A percentile compares a stretch with the other conserved stretches of the same genome.
phyloP scores from a whole-genome alignment of 2,329 filamentous ascomycete genomes.

The Colletotrichum sidae region DNA sequence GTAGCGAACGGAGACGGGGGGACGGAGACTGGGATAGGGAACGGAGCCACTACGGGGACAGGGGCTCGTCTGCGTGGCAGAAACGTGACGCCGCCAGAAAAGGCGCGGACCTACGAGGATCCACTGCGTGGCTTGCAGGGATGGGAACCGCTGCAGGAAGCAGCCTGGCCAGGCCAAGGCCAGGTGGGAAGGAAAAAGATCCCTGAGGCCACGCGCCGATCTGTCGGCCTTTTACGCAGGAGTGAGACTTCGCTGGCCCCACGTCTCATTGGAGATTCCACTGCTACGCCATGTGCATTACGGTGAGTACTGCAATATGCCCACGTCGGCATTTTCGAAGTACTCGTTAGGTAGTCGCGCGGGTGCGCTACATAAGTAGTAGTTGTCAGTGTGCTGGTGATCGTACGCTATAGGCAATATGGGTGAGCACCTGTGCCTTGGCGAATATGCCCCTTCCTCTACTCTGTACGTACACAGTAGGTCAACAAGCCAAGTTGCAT shows the following conservation, averaged over 20 bases:
- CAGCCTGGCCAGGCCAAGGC: slow-evolving; percentile 32
- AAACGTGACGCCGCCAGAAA: slow-evolving; percentile 36
- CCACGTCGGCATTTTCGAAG: too few relatives aligned
- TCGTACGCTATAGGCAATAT: too few relatives aligned
- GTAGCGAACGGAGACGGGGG: background rate
- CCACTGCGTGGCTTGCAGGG: slow-evolving; percentile 39
- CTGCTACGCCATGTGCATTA: background rate
- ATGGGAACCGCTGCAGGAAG: slow-evolving; percentile 27
- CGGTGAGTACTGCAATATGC: background rate
- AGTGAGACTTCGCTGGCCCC: slow-evolving; percentile 30
- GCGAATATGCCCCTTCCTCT: too few relatives aligned
- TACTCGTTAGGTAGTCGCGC: too few relatives aligned
- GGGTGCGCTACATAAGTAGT: too few relatives aligned
- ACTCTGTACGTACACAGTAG: too few relatives aligned
- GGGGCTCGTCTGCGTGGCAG: slow-evolving; percentile 34
- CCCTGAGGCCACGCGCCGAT: slow-evolving; percentile 40
- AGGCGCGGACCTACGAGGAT: slow-evolving; percentile 13
- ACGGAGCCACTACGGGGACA: slow-evolving; percentile 10
- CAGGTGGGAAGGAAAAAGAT: slow-evolving; percentile 24
- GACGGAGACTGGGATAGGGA: background rate
- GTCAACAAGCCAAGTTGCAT: too few relatives aligned
- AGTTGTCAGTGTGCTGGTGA: too few relatives aligned
- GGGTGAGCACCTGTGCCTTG: too few relatives aligned
- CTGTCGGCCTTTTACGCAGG: slow-evolving; percentile 20
- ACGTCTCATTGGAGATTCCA: slow-evolving; percentile 7